These are phyloP conservation scores for Phaeosphaeria sp. DNA, from an alignment of 2,329 filamentous ascomycete genomes.

Conservation along the genomic window DNA sequence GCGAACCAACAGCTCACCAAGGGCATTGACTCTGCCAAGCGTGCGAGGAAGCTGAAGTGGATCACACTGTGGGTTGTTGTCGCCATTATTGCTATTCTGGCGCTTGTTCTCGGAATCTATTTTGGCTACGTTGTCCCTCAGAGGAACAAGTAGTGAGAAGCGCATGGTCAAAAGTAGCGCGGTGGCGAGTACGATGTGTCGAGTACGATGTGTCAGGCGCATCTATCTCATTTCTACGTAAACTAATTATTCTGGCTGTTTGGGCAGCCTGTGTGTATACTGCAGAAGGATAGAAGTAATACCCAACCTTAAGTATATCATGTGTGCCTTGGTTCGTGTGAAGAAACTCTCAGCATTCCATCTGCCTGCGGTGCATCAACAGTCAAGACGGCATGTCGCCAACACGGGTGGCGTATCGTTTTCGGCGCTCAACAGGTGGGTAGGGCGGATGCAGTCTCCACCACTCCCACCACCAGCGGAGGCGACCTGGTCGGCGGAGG, in stretches of 20 bases:
- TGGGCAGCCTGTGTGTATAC: slow-evolving; percentile 12
- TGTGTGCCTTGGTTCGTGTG: neutral
- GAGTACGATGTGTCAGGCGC: neutral
- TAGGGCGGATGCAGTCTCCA: neutral
- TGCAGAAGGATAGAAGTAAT: slow-evolving; percentile 10
- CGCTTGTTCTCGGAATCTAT: slow-evolving; percentile 57
- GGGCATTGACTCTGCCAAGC: slow-evolving; percentile 70
- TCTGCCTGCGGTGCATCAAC: too few relatives aligned
- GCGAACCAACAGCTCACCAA: slow-evolving; percentile 73
- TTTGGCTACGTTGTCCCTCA: slow-evolving; percentile 43
- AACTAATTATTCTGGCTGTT: neutral
- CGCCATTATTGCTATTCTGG: slow-evolving; percentile 57
- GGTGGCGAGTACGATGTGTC: neutral
- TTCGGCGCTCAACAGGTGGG: neutral
- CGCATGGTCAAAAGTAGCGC: neutral
- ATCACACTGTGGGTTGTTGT: slow-evolving; percentile 70
- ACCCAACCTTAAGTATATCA: neutral
- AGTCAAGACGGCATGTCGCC: neutral
- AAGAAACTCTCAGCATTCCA: too few relatives aligned
- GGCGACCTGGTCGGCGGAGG: neutral
- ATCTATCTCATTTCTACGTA: slow-evolving; percentile 3
- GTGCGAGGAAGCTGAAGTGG: slow-evolving; percentile 80
- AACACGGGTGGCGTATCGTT: neutral
- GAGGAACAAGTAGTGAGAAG: neutral
- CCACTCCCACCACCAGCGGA: neutral